Evolutionary conservation across 73 alveolate genomes (phyloP).

Genomic region (Paraurostyla sp.): DNA sequence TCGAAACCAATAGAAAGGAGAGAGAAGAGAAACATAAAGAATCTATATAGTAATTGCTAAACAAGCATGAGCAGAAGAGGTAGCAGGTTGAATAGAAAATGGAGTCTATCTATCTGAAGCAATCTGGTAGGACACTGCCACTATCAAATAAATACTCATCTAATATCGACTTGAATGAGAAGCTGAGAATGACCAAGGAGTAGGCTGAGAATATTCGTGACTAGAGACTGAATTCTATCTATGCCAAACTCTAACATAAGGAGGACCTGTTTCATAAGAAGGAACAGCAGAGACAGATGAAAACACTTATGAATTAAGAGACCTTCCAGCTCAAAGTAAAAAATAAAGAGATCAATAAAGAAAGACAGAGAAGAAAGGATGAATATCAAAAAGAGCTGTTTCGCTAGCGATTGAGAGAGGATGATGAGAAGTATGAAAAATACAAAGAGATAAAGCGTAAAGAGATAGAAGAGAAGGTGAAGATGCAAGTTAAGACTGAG

Average conservation of each 20-base stretch:
- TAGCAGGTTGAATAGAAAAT: background rate
- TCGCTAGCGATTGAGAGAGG: background rate
- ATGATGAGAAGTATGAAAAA: constrained; percentile 14
- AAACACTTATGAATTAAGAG: background rate
- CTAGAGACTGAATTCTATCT: background rate
- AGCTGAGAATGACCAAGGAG: constrained; percentile 16
- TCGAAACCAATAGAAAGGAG: background rate
- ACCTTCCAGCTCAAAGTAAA: background rate
- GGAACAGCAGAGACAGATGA: background rate
- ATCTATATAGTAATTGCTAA: background rate
- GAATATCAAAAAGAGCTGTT: constrained; percentile 9
- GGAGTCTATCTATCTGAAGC: background rate
- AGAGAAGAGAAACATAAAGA: constrained; percentile 27
- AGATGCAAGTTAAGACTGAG: constrained; percentile 21
- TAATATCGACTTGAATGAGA: background rate
- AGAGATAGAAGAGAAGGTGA: background rate
- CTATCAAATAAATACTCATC: background rate
- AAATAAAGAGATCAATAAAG: constrained; percentile 27
- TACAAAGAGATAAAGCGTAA: background rate
- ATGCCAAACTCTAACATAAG: background rate
- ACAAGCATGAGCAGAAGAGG: constrained; percentile 5
- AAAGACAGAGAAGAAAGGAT: background rate
- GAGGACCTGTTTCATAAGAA: constrained; percentile 1
- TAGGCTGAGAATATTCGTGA: background rate
- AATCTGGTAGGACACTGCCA: background rate